Evolutionary conservation across 345 rosid species (phyloP).

Genomic region (Hibiscus trionum): DNA sequence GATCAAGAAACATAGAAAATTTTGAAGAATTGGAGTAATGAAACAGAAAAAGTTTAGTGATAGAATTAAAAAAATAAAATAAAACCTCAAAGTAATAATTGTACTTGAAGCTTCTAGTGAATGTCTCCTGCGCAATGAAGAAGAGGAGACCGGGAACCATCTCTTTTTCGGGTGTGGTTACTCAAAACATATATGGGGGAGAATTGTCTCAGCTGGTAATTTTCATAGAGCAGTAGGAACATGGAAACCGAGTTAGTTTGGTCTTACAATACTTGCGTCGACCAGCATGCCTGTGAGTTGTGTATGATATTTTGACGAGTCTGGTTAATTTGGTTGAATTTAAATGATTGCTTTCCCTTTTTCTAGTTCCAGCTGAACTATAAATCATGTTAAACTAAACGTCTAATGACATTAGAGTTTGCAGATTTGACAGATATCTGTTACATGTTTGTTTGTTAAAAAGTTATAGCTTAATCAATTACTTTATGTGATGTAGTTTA

Average conservation of each 20-base stretch:
- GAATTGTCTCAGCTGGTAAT: too few species aligned
- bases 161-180: too few species aligned
- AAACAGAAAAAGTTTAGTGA: background rate
- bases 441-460: background rate
- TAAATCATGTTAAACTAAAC: background rate
- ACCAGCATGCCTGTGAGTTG: constrained; percentile 60
- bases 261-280: constrained; percentile 50
- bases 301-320: constrained; percentile 1
- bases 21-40: background rate
- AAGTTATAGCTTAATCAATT: background rate
- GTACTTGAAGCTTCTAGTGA: too few species aligned
- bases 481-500: background rate
- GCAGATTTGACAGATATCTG: background rate
- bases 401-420: background rate
- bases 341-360: background rate
- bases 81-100: too few species aligned
- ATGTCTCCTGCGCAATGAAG: too few species aligned
- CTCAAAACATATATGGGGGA: too few species aligned
- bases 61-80: too few species aligned
- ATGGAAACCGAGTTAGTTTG: too few species aligned
- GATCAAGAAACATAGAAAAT: background rate
- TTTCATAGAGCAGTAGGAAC: too few species aligned
- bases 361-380: background rate
- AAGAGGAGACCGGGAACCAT: too few species aligned
- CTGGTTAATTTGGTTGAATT: background rate